Conservation (phyloP, 2,329 filamentous ascomycete species). For the Monosporascus sp. region DNA sequence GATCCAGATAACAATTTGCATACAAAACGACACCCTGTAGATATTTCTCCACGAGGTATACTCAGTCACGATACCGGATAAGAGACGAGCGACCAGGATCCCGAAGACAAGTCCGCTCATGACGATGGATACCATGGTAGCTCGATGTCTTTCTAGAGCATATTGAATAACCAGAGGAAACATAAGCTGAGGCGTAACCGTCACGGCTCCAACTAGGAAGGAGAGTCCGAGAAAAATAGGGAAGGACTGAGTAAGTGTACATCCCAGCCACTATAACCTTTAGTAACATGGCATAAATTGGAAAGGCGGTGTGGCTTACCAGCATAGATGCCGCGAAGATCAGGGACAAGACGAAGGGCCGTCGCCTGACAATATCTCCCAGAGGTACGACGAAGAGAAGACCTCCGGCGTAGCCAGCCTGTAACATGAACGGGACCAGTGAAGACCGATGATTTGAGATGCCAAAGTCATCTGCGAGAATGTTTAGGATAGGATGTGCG, state of each 20-base stretch:
- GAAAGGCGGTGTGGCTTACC: slow-evolving; percentile 38
- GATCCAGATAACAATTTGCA: slow-evolving; percentile 62
- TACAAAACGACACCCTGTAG: slow-evolving; percentile 70
- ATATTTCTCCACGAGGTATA: slow-evolving; percentile 71
- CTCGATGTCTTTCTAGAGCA: slow-evolving; percentile 62
- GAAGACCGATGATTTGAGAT: slow-evolving; percentile 65
- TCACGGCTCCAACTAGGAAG: slow-evolving; percentile 70
- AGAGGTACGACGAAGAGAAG: slow-evolving; percentile 70
- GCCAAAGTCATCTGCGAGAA: slow-evolving; percentile 64
- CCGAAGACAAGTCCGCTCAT: slow-evolving; percentile 71
- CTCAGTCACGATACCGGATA: slow-evolving; percentile 70
- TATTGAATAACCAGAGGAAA: slow-evolving; percentile 76
- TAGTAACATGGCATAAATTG: not conserved
- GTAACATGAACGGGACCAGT: slow-evolving; percentile 67
- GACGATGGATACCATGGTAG: slow-evolving; percentile 66
- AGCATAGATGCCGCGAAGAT: slow-evolving; percentile 63
- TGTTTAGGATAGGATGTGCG: slow-evolving; percentile 72
- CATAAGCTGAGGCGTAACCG: slow-evolving; percentile 76
- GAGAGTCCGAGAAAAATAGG: slow-evolving; percentile 62
- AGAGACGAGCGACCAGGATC: slow-evolving; percentile 68
- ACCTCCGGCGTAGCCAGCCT: slow-evolving; percentile 73
- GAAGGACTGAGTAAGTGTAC: slow-evolving; percentile 65
- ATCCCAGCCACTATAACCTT: slow-evolving; percentile 54
- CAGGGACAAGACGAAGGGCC: slow-evolving; percentile 64
- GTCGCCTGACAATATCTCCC: slow-evolving; percentile 62